A percentile compares a stretch with the other conserved stretches of the same genome.
Evolutionary conservation across 78 protist genomes (phyloP).

Genomic region (slime mould (Dictyostelium discoideum)): DNA sequence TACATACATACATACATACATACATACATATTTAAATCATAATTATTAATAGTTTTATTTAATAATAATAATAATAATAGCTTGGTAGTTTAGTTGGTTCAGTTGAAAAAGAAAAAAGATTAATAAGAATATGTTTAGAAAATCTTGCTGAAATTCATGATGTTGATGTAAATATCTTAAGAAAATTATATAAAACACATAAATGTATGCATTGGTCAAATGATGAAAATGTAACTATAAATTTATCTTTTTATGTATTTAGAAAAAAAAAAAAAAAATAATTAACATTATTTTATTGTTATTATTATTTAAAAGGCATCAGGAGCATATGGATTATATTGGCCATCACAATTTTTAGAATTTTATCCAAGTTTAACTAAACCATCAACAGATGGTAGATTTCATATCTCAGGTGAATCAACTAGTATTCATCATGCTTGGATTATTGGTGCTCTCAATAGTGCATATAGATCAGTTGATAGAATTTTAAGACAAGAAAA

Average conservation of each 20-base stretch:
- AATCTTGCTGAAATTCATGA: slow-evolving; percentile 27
- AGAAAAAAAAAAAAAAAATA: too few species aligned
- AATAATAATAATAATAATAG: not conserved
- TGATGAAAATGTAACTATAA: not conserved
- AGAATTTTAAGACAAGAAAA: not conserved
- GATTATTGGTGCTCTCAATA: slow-evolving; percentile 29
- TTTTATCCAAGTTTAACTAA: not conserved
- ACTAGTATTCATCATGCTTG: slow-evolving; percentile 21
- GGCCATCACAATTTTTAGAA: slow-evolving; percentile 31
- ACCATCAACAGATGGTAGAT: slow-evolving; percentile 5
- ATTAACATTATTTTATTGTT: too few species aligned
- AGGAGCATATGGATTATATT: slow-evolving; percentile 25
- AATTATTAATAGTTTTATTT: too few species aligned
- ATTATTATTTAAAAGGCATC: not conserved
- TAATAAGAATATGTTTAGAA: not conserved
- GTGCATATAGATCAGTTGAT: slow-evolving; percentile 53
- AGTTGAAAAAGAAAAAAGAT: not conserved
- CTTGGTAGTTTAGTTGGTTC: not conserved
- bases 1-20: too few species aligned
- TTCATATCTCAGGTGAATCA: slow-evolving; percentile 33
- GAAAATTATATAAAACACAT: not conserved
- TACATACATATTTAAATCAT: too few species aligned
- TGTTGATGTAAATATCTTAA: not conserved
- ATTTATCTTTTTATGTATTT: too few species aligned
- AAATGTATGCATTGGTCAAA: slow-evolving; percentile 7